These are phyloP conservation scores for Dioscorea zingiberensis DNA, from an alignment of 106 monocot genomes.

Conservation along the genomic window DNA sequence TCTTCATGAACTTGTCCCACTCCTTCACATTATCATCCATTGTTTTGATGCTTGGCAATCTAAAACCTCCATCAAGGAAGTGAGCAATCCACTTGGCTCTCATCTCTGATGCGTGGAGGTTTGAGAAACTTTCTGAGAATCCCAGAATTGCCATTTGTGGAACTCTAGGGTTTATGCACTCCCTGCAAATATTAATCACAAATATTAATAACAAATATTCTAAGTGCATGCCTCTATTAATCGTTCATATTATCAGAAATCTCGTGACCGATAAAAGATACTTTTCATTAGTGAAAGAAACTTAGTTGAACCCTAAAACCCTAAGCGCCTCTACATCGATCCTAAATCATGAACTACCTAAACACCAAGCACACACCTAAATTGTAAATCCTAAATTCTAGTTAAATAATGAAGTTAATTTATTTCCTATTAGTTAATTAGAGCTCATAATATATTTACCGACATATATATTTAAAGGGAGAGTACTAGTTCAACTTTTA, in stretches of 20 bases:
- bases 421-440: too few relatives aligned
- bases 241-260: neutral
- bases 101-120: constrained; percentile 56
- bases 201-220: too few relatives aligned
- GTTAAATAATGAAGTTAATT: too few relatives aligned
- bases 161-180: constrained; percentile 65
- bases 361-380: neutral
- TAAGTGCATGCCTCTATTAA: too few relatives aligned
- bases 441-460: neutral
- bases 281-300: neutral
- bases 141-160: constrained; percentile 71
- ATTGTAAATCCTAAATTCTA: neutral
- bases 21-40: constrained; percentile 48
- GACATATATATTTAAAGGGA: constrained; percentile 79
- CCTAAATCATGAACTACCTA: neutral
- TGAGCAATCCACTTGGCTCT: constrained; percentile 52
- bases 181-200: constrained; percentile 24
- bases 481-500: constrained; percentile 18
- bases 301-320: too few relatives aligned
- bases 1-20: constrained; percentile 50
- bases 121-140: constrained; percentile 45
- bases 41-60: constrained; percentile 34
- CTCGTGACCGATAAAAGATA: neutral
- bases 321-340: too few relatives aligned
- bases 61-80: constrained; percentile 51